These are phyloP conservation scores for Kazachstania kunashirensis DNA, from an alignment of 805 yeast species.

Conservation along the genomic window DNA sequence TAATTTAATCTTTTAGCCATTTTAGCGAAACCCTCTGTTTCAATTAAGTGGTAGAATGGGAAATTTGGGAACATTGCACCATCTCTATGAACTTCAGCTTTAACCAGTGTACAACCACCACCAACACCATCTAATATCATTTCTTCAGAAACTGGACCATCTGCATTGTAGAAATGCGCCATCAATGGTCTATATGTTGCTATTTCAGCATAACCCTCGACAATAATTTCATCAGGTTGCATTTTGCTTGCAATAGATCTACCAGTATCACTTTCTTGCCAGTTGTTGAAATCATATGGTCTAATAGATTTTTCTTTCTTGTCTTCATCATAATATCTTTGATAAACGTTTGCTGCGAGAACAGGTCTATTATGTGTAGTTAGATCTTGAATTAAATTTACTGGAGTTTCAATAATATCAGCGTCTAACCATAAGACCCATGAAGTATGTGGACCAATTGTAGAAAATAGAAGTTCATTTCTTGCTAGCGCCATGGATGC, in stretches of 20 bases:
- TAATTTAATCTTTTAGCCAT: constrained; percentile 95
- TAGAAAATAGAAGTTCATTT: constrained; percentile 80
- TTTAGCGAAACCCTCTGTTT: constrained; percentile 96
- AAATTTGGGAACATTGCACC: constrained; percentile 99
- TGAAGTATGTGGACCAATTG: constrained; percentile 79
- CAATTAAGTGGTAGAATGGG: constrained; percentile 93
- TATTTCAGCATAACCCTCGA: constrained; percentile 88
- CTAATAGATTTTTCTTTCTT: constrained; percentile 50
- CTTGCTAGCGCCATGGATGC: constrained; percentile 89
- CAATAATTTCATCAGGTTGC: constrained; percentile 82
- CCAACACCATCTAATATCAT: constrained; percentile 96
- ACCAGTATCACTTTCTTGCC: constrained; percentile 85
- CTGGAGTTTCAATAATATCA: constrained; percentile 85
- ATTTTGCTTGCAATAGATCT: constrained; percentile 58
- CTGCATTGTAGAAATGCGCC: constrained; percentile 74
- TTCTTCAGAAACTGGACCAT: constrained; percentile 53
- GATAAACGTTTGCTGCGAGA: constrained; percentile 87
- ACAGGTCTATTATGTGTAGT: constrained; percentile 79
- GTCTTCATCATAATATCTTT: constrained; percentile 57
- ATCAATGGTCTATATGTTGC: constrained; percentile 91
- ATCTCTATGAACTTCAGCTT: constrained; percentile 96
- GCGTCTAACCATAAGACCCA: constrained; percentile 98
- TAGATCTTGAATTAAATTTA: constrained; percentile 76
- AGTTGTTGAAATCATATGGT: constrained; percentile 92
- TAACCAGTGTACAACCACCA: constrained; percentile 91